These are phyloP conservation scores for Spathaspora sp. DNA, from an alignment of 1,139 yeast genomes.

Conservation along the genomic window DNA sequence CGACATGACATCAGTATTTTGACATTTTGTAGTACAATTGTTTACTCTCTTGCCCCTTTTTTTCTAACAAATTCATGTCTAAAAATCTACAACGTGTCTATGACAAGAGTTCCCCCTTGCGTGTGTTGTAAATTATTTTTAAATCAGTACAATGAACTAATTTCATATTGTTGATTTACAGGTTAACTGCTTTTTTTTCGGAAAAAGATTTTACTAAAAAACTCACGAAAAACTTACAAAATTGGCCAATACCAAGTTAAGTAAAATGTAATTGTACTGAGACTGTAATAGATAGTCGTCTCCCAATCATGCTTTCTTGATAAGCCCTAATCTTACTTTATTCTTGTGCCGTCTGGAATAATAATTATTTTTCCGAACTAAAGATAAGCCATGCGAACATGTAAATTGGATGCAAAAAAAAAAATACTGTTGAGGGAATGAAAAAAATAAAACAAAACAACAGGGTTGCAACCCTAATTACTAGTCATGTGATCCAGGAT, in stretches of 20 bases:
- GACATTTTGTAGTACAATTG: background rate
- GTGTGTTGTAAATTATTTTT: background rate
- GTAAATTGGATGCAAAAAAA: constrained; percentile 5
- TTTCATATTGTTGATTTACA: background rate
- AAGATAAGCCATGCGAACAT: constrained; percentile 1
- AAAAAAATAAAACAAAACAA: background rate
- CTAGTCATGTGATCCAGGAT: background rate
- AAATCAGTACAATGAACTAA: background rate
- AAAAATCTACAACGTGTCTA: background rate
- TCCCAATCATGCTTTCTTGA: background rate
- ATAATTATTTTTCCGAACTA: background rate
- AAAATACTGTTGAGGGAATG: too few relatives aligned
- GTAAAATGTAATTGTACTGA: too few relatives aligned
- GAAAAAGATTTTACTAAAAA: background rate
- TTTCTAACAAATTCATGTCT: background rate
- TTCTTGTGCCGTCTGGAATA: background rate
- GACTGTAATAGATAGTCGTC: too few relatives aligned
- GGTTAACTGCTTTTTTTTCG: background rate
- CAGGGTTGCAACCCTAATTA: constrained; percentile 6
- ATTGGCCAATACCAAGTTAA: background rate
- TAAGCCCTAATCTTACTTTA: background rate
- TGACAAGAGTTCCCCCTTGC: background rate
- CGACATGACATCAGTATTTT: background rate
- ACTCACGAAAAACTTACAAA: background rate
- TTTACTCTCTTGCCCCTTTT: background rate